Conservation (phyloP, 805 yeast species). For the Myxozyma geophila region DNA sequence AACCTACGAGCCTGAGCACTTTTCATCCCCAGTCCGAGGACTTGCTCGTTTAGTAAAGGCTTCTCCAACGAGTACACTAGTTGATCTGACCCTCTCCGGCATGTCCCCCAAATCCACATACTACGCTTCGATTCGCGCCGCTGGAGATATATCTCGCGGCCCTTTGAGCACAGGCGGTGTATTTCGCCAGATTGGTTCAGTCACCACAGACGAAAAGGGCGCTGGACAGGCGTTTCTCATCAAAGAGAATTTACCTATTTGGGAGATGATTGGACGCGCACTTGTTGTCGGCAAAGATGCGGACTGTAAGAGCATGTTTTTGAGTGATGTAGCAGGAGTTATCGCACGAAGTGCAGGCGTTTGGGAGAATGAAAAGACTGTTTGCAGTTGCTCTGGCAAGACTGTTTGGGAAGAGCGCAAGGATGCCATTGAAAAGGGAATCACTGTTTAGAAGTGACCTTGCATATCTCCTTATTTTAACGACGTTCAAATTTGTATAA, state of each 20-base stretch:
- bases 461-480: not conserved
- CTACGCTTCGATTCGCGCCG: slow-evolving; percentile 66
- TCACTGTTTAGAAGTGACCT: slow-evolving; percentile 17
- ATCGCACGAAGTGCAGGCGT: slow-evolving; percentile 95
- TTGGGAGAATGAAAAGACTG: slow-evolving; percentile 93
- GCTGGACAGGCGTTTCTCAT: slow-evolving; percentile 34
- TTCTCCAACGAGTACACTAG: slow-evolving; percentile 56
- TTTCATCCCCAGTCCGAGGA: slow-evolving; percentile 72
- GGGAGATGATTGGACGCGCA: slow-evolving; percentile 44
- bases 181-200: slow-evolving; percentile 52
- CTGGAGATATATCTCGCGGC: slow-evolving; percentile 79
- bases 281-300: slow-evolving; percentile 53
- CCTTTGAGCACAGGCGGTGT: slow-evolving; percentile 66
- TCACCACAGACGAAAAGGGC: slow-evolving; percentile 30
- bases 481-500: not conserved
- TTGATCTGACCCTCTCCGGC: slow-evolving; percentile 82
- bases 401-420: slow-evolving; percentile 93
- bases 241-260: slow-evolving; percentile 31
- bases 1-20: slow-evolving; percentile 58
- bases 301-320: slow-evolving; percentile 40
- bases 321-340: slow-evolving; percentile 64
- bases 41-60: slow-evolving; percentile 82
- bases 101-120: slow-evolving; percentile 63
- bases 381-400: slow-evolving; percentile 93
- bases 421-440: slow-evolving; percentile 70